Base-by-base conservation (phyloP, 2,329 filamentous ascomycete species). In the Mycosphaerelloides madeirae region DNA sequence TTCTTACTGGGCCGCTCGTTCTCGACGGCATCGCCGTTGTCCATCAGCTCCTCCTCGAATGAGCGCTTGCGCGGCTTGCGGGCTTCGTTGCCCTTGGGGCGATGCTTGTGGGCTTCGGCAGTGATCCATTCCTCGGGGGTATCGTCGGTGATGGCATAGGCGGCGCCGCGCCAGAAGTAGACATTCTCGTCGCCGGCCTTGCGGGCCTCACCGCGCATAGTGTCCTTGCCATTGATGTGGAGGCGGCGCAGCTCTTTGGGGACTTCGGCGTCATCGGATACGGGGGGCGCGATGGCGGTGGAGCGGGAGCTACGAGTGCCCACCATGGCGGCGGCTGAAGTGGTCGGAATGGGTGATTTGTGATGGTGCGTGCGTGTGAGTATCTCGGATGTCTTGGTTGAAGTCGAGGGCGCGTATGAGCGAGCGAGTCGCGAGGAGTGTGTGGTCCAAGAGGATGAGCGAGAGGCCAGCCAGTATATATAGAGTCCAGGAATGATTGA, bases 61-160 rank as follows among this genome's bases (percentile, higher is more conserved):
- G 22, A 6, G 22, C 22, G 22, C 22, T 9, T 39, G 6, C 14
- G 29, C 37, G 28, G 14, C n/a, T n/a, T n/a, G n/a, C n/a, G n/a
- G n/a, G n/a, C 28, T n/a, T 33, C n/a, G n/a, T 15, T 15, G n/a
- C 31, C 31, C 11, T 15, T 35, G 33, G n/a, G 9, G 13, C 13
- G 31, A 6, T 14, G 15, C 33, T 43, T 43, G 22, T 41, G 25
- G 2, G 49, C 36, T n/a, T 54, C 44, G 7, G 42, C 33, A 7
- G 50, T 43, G 29, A 54, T 50, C 52, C 52, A 54, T 38, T 52
- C 52, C 20, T 43, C 36, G 3, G 52, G 52, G 9, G 52, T 54
- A 35, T 54, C 45, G 29, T 41, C 43, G 25, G 50, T 49, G 25
- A 52, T 48, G 20, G 33, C 46, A 32, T 54, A 54, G 16, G 39